Evolutionary conservation across 352 stramenopile species (phyloP).

Genomic region (Phytopythium cucurbitacearum): DNA sequence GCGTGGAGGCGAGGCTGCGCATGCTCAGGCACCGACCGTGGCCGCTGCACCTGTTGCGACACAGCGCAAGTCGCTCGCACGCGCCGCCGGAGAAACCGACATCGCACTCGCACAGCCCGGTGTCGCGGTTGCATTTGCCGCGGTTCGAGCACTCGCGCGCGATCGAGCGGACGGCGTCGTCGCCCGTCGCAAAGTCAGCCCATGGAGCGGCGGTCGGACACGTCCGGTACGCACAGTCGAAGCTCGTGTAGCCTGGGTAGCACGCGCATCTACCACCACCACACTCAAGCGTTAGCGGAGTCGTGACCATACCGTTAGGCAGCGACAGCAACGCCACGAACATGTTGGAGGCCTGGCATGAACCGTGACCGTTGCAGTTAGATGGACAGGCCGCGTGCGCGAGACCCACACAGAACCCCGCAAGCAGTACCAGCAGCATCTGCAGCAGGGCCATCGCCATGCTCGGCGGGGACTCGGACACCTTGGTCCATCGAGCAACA

Average conservation of each 20-base stretch:
- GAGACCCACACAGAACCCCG: constrained; percentile 4
- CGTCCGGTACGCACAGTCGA: constrained; percentile 76
- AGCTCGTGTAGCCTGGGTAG: constrained; percentile 79
- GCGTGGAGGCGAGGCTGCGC: constrained; percentile 30
- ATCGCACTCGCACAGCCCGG: constrained; percentile 79
- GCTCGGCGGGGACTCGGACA: neutral
- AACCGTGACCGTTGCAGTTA: constrained; percentile 61
- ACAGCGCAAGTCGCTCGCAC: constrained; percentile 63
- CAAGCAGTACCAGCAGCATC: constrained; percentile 6
- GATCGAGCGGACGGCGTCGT: constrained; percentile 37
- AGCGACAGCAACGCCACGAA: constrained; percentile 10
- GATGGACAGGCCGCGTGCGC: constrained; percentile 37
- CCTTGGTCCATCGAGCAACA: no score
- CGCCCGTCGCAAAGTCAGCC: constrained; percentile 41
- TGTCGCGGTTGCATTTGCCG: constrained; percentile 72
- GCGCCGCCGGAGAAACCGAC: constrained; percentile 59
- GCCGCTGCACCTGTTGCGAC: constrained; percentile 80
- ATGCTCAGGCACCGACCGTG: constrained; percentile 89
- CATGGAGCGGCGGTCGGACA: constrained; percentile 74
- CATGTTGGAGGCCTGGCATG: constrained; percentile 53
- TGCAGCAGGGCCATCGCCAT: constrained; percentile 4
- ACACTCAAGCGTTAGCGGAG: constrained; percentile 5
- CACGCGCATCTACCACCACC: constrained; percentile 69
- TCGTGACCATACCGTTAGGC: neutral
- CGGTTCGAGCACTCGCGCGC: constrained; percentile 61